A percentile compares a stretch with the other conserved stretches of the same genome.
These are phyloP conservation scores for Cardamine chenopodiifolia DNA, from an alignment of 345 rosid genomes.

Conservation along the genomic window DNA sequence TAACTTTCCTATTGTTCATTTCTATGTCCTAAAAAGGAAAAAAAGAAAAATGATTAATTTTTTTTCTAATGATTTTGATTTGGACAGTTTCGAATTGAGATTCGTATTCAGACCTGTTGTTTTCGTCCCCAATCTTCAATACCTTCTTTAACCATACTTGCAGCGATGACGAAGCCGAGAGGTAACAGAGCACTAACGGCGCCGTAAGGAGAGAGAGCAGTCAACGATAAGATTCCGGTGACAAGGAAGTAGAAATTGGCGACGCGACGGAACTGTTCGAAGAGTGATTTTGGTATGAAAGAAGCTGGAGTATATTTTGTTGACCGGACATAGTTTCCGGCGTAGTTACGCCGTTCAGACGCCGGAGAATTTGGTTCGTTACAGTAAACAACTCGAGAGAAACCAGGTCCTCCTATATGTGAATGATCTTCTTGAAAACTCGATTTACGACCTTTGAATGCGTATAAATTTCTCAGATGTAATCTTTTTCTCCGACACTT, in stretches of 20 bases:
- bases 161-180: slow-evolving; percentile 76
- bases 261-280: slow-evolving; percentile 94
- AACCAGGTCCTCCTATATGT: slow-evolving; percentile 91
- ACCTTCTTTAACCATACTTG: slow-evolving; percentile 85
- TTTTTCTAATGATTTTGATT: not conserved
- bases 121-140: slow-evolving; percentile 88
- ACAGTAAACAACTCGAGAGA: slow-evolving; percentile 77
- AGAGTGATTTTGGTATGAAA: slow-evolving; percentile 79
- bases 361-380: slow-evolving; percentile 74
- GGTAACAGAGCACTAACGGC: slow-evolving; percentile 83
- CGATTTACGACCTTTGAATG: slow-evolving; percentile 66
- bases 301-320: slow-evolving; percentile 82
- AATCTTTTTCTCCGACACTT: slow-evolving; percentile 56
- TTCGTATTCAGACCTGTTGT: slow-evolving; percentile 55
- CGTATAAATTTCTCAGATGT: slow-evolving; percentile 66
- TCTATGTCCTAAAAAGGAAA: slow-evolving; percentile 56
- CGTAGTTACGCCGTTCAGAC: slow-evolving; percentile 53
- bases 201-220: slow-evolving; percentile 78
- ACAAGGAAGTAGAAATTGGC: slow-evolving; percentile 89
- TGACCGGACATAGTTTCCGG: slow-evolving; percentile 69
- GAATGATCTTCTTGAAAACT: slow-evolving; percentile 71
- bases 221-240: slow-evolving; percentile 75
- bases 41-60: not conserved
- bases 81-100: not conserved
- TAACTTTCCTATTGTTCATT: slow-evolving; percentile 75